Percentiles rank a stretch among this genome's conserved stretches.
Evolutionary conservation across 192 early-diverging fungal species (phyloP).

Genomic region (Coemansia sp.): DNA sequence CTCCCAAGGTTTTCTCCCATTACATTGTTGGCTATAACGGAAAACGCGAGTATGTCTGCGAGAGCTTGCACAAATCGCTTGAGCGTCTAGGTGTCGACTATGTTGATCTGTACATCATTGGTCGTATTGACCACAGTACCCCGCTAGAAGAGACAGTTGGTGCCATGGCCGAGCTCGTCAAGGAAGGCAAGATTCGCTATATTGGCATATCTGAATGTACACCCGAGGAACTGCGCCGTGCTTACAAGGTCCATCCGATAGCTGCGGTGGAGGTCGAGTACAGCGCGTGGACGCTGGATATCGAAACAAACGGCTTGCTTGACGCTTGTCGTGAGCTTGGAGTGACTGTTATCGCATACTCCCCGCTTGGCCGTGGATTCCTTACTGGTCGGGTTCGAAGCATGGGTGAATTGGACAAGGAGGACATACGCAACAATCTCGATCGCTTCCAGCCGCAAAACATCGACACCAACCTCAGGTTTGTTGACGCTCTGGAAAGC

Average conservation of each 20-base stretch:
- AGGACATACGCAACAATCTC: conserved; percentile 57
- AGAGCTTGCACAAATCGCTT: too few relatives aligned
- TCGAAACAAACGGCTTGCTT: conserved; percentile 66
- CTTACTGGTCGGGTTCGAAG: conserved; percentile 72
- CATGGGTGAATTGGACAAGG: conserved; percentile 65
- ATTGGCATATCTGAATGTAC: conserved; percentile 63
- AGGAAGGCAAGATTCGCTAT: conserved; percentile 63
- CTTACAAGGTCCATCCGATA: conserved; percentile 68
- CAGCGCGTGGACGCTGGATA: conserved; percentile 61
- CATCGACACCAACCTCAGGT: conserved; percentile 58
- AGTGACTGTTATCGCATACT: conserved; percentile 68
- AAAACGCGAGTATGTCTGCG: too few relatives aligned
- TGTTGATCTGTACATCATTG: conserved; percentile 68
- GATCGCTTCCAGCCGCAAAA: too few relatives aligned
- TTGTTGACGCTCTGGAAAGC: conserved; percentile 56
- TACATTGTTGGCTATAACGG: too few relatives aligned
- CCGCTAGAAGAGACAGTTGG: conserved; percentile 64
- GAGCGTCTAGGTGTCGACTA: too few relatives aligned
- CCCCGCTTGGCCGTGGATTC: too few relatives aligned
- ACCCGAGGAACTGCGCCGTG: conserved; percentile 61
- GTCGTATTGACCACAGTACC: conserved; percentile 58
- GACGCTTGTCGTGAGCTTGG: conserved; percentile 71
- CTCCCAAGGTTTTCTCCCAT: too few relatives aligned
- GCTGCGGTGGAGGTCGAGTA: conserved; percentile 53
- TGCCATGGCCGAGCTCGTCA: conserved; percentile 65